Percentiles rank a stretch among this genome's conserved stretches.
These are phyloP conservation scores for Penicillium diatomitis DNA, from an alignment of 495 filamentous ascomycete genomes.

Conservation along the genomic window DNA sequence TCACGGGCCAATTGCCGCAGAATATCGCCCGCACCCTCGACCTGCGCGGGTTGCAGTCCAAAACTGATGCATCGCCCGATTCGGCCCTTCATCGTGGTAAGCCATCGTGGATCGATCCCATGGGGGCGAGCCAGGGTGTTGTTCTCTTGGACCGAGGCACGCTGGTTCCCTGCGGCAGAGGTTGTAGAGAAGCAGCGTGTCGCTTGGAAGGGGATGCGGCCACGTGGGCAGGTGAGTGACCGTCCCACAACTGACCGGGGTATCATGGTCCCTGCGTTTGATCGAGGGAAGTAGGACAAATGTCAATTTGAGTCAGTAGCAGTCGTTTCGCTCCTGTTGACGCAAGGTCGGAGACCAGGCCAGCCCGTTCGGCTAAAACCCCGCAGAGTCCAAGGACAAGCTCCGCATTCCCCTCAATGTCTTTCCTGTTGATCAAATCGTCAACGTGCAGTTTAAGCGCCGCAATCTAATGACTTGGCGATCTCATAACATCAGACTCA, in stretches of 20 bases:
- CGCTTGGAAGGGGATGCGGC: not conserved
- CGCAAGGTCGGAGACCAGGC: constrained; percentile 15
- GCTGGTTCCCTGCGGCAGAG: constrained; percentile 7
- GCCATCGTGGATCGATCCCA: constrained; percentile 55
- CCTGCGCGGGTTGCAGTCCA: constrained; percentile 55
- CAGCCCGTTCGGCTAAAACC: constrained; percentile 14
- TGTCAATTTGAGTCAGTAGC: too few relatives aligned
- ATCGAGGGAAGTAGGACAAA: not conserved
- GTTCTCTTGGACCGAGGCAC: constrained; percentile 4
- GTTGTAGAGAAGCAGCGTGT: constrained; percentile 19
- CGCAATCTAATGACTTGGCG: not conserved
- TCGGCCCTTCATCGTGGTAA: constrained; percentile 60
- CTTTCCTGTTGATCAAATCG: too few relatives aligned
- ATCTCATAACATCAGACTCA: not conserved
- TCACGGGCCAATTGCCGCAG: constrained; percentile 54
- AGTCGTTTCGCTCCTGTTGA: not conserved
- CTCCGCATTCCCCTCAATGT: not conserved
- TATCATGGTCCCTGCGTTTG: constrained; percentile 11
- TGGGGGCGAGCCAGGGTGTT: constrained; percentile 20
- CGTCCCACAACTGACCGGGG: constrained; percentile 8
- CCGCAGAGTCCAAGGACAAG: constrained; percentile 6
- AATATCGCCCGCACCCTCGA: constrained; percentile 50
- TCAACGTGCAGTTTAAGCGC: too few relatives aligned
- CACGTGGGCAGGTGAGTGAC: constrained; percentile 8
- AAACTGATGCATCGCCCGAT: constrained; percentile 81